These are phyloP conservation scores for Citrus sp. DNA, from an alignment of 345 rosid genomes.

Conservation along the genomic window DNA sequence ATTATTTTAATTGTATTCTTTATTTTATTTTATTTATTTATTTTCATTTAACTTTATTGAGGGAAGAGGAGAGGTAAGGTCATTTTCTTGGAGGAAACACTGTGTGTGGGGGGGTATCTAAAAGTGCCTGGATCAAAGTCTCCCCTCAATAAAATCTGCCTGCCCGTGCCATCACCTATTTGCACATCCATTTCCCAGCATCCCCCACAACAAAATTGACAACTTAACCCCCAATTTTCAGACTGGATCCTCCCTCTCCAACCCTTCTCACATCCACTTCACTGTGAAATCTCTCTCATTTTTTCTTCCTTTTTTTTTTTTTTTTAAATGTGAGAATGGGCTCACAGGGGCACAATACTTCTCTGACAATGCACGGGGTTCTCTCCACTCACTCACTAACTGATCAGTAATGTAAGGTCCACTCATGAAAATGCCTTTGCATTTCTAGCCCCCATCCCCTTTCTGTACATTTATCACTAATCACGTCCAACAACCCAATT, in stretches of 20 bases:
- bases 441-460: not conserved
- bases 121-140: slow-evolving; percentile 4
- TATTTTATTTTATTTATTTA: not conserved
- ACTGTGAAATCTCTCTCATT: not conserved
- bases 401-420: not conserved
- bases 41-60: not conserved
- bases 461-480: too few relatives aligned
- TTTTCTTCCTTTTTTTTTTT: not conserved
- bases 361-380: slow-evolving; percentile 12
- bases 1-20: not conserved
- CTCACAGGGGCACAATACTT: not conserved
- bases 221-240: slow-evolving; percentile 13
- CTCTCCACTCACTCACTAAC: not conserved
- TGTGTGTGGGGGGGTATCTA: slow-evolving; percentile 10
- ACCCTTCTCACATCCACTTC: not conserved
- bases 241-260: not conserved
- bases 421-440: slow-evolving; percentile 7
- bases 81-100: slow-evolving; percentile 6
- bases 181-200: slow-evolving; percentile 12
- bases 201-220: slow-evolving; percentile 15
- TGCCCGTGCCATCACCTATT: slow-evolving; percentile 6
- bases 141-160: slow-evolving; percentile 1
- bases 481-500: slow-evolving; percentile 4
- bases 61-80: slow-evolving; percentile 6
- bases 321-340: slow-evolving; percentile 14